Percentiles rank a stretch among this genome's conserved stretches.
phyloP scores from a whole-genome alignment of 352 stramenopile species.

The Pythium guiyangense region DNA sequence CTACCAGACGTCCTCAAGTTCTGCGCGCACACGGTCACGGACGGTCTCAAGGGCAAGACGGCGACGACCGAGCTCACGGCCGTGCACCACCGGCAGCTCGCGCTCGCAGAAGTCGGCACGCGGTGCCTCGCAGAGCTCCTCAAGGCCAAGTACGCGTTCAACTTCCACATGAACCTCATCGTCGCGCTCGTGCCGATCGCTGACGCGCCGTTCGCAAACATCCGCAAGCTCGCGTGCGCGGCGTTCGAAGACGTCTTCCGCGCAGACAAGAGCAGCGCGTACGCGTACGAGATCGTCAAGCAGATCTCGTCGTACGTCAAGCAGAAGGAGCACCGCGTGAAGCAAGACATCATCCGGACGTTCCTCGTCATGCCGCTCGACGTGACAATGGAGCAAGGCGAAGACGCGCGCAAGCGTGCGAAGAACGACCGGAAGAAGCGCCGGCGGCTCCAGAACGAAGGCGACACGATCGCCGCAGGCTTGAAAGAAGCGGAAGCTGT shows the following conservation, averaged over 20 bases:
- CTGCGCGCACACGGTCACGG: conserved; percentile 54
- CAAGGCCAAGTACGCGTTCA: conserved; percentile 83
- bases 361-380: conserved; percentile 78
- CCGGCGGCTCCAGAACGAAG: conserved; percentile 63
- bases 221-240: conserved; percentile 53
- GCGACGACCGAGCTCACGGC: conserved; percentile 31
- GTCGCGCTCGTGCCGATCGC: conserved; percentile 77
- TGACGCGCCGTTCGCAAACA: conserved; percentile 48
- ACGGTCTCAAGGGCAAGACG: conserved; percentile 51
- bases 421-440: conserved; percentile 86
- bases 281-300: conserved; percentile 73
- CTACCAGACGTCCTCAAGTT: conserved; percentile 84
- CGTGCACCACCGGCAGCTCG: conserved; percentile 38
- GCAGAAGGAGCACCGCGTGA: conserved; percentile 80
- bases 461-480: conserved; percentile 86
- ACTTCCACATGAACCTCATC: conserved; percentile 85
- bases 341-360: conserved; percentile 68
- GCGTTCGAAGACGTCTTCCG: conserved; percentile 75
- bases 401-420: conserved; percentile 69
- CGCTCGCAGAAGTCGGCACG: conserved; percentile 59
- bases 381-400: conserved; percentile 84
- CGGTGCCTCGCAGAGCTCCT: conserved; percentile 77
- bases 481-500: conserved; percentile 94
- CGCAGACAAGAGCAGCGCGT: conserved; percentile 61
- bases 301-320: conserved; percentile 83